phyloP scores from a whole-genome alignment of 768 basidiomycete genomes.

The Strobilomyces dryophilus region DNA sequence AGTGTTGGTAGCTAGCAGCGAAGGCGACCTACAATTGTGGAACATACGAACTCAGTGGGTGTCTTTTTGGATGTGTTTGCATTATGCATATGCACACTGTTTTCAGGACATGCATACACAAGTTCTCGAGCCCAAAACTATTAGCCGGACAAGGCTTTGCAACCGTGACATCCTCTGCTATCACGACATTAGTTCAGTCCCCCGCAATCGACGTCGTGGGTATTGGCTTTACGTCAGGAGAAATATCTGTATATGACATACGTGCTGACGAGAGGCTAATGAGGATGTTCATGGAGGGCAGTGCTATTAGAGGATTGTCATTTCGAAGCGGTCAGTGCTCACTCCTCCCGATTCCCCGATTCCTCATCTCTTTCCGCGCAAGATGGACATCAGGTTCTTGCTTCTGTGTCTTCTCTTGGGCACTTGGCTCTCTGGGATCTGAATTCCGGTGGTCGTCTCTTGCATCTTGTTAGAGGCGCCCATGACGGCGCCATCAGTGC shows the following conservation, averaged over 20 bases:
- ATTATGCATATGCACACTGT: background rate
- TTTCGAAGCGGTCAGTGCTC: conserved; percentile 77
- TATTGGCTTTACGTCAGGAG: conserved; percentile 85
- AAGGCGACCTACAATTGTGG: conserved; percentile 90
- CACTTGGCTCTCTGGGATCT: conserved; percentile 95
- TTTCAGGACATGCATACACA: conserved; percentile 76
- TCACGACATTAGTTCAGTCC: conserved; percentile 83
- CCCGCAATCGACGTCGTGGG: conserved; percentile 96
- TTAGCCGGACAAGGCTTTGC: conserved; percentile 35
- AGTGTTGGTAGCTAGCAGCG: conserved; percentile 74
- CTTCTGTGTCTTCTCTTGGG: conserved; percentile 81
- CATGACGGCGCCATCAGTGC: conserved; percentile 84
- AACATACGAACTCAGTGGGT: conserved; percentile 81
- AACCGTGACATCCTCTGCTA: conserved; percentile 37
- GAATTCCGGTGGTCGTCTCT: conserved; percentile 69
- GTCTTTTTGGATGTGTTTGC: background rate
- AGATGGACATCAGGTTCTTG: conserved; percentile 89
- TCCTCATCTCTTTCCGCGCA: conserved; percentile 4
- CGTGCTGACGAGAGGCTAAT: conserved; percentile 87
- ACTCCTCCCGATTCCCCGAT: background rate
- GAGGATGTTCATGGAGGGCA: conserved; percentile 88
- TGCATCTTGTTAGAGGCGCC: conserved; percentile 84
- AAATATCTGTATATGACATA: conserved; percentile 86
- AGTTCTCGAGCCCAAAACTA: conserved; percentile 58
- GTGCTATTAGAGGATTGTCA: conserved; percentile 66